These are phyloP conservation scores for Saturnispora quitensis DNA, from an alignment of 805 yeast genomes.

Conservation along the genomic window DNA sequence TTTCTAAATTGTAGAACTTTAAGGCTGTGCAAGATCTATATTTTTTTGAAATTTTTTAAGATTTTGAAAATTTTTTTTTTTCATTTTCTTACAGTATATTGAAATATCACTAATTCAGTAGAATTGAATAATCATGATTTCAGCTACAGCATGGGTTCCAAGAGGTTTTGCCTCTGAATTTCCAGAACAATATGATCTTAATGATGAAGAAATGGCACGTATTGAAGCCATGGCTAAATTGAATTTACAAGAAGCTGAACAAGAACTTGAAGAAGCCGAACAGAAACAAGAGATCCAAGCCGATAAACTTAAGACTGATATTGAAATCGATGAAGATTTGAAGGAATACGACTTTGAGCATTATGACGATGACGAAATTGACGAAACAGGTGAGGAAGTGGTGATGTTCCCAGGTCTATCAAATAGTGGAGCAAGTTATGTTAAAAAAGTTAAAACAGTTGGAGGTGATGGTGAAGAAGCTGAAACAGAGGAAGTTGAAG, in stretches of 20 bases:
- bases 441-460: constrained; percentile 36
- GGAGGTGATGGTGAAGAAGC: constrained; percentile 34
- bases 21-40: constrained; percentile 1
- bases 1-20: not conserved
- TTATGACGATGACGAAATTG: constrained; percentile 61
- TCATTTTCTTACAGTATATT: not conserved
- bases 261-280: constrained; percentile 12
- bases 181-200: constrained; percentile 79
- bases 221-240: constrained; percentile 77
- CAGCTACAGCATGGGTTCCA: constrained; percentile 93
- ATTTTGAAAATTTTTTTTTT: not conserved
- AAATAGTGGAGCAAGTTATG: constrained; percentile 48
- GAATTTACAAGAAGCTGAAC: constrained; percentile 67
- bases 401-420: constrained; percentile 66
- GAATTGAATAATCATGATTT: constrained; percentile 47
- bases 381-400: constrained; percentile 45
- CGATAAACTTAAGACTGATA: constrained; percentile 36
- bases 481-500: constrained; percentile 34
- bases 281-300: constrained; percentile 6
- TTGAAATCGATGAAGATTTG: constrained; percentile 71
- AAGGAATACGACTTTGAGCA: constrained; percentile 82
- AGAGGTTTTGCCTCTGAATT: constrained; percentile 90
- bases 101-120: not conserved
- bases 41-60: not conserved
- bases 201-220: constrained; percentile 89